Evolutionary conservation across 371 early-diverging fungal species (phyloP).

Genomic region (Amoeboaphelidium protococcarum): DNA sequence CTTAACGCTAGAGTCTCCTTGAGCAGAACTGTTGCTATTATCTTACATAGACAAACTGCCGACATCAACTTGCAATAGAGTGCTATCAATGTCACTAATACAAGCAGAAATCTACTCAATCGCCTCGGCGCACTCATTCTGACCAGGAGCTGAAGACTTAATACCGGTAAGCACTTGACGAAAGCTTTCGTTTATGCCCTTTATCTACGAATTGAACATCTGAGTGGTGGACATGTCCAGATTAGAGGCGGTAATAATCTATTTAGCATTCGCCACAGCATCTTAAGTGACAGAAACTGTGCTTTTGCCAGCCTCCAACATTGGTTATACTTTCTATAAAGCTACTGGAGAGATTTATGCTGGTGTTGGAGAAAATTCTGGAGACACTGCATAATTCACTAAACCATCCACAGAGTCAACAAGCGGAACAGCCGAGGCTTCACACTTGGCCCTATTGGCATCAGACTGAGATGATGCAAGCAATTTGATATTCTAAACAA

Average conservation of each 20-base stretch:
- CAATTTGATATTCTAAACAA: slow-evolving; percentile 14
- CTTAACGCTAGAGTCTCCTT: no score
- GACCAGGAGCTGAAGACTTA: slow-evolving; percentile 13
- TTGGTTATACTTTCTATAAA: slow-evolving; percentile 9
- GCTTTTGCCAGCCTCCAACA: slow-evolving; percentile 8
- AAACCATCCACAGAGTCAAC: slow-evolving; percentile 11
- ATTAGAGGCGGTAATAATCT: slow-evolving; percentile 8
- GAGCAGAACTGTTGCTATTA: no score
- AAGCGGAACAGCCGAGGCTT: slow-evolving; percentile 7
- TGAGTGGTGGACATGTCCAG: slow-evolving; percentile 4
- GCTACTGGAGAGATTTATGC: slow-evolving; percentile 11
- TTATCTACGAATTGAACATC: slow-evolving; percentile 5
- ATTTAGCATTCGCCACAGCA: slow-evolving; percentile 8
- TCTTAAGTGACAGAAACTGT: slow-evolving; percentile 7
- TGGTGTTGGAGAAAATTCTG: slow-evolving; percentile 14
- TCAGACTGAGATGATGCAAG: slow-evolving; percentile 11
- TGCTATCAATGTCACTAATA: slow-evolving; percentile 8
- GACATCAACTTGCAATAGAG: slow-evolving; percentile 7
- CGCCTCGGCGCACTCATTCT: slow-evolving; percentile 16
- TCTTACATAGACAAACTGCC: no score
- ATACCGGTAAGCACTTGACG: slow-evolving; percentile 5
- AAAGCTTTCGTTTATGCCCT: slow-evolving; percentile 8
- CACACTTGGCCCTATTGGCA: slow-evolving; percentile 5
- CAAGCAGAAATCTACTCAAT: slow-evolving; percentile 8
- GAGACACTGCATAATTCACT: slow-evolving; percentile 6